These are phyloP conservation scores for Pythium guiyangense DNA, from an alignment of 352 stramenopile species.

Conservation along the genomic window DNA sequence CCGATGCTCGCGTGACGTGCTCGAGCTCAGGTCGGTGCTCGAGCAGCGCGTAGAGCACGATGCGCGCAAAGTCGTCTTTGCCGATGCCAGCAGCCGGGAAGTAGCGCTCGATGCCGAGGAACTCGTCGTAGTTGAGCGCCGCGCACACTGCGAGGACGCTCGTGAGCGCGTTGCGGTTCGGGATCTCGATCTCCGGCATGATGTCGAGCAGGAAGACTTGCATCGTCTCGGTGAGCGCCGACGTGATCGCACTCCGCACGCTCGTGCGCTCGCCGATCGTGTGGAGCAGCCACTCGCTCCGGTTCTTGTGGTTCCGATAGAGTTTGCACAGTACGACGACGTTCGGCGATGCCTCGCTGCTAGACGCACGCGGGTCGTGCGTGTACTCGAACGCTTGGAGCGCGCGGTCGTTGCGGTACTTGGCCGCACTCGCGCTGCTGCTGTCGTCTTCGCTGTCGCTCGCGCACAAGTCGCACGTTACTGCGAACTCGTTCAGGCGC, in stretches of 20 bases:
- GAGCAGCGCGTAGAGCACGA: conserved; percentile 46
- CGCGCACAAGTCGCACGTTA: conserved; percentile 31
- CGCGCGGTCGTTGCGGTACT: conserved; percentile 15
- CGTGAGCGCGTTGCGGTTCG: conserved; percentile 53
- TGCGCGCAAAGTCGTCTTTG: conserved; percentile 47
- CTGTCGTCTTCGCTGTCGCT: conserved; percentile 7
- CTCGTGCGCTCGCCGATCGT: conserved; percentile 22
- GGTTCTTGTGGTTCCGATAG: conserved; percentile 29
- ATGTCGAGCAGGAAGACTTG: conserved; percentile 62
- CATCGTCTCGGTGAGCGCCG: conserved; percentile 39
- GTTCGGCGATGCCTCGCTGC: conserved; percentile 18
- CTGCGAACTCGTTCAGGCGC: conserved; percentile 38
- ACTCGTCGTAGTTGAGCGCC: conserved; percentile 50
- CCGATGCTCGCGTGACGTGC: conserved; percentile 20
- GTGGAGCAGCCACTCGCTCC: conserved; percentile 40
- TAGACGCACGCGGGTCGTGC: conserved; percentile 16
- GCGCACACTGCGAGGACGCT: conserved; percentile 58
- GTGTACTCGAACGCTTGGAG: conserved; percentile 17
- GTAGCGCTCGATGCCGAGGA: conserved; percentile 45
- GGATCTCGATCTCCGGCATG: conserved; percentile 67
- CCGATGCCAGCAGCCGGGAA: conserved; percentile 34
- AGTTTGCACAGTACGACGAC: conserved; percentile 52
- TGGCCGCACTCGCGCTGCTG: neutral
- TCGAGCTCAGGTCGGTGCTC: conserved; percentile 34
- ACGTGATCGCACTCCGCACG: conserved; percentile 41